Conservation (phyloP, 257 asterid genomes). For the Primulina huaijiensis region DNA sequence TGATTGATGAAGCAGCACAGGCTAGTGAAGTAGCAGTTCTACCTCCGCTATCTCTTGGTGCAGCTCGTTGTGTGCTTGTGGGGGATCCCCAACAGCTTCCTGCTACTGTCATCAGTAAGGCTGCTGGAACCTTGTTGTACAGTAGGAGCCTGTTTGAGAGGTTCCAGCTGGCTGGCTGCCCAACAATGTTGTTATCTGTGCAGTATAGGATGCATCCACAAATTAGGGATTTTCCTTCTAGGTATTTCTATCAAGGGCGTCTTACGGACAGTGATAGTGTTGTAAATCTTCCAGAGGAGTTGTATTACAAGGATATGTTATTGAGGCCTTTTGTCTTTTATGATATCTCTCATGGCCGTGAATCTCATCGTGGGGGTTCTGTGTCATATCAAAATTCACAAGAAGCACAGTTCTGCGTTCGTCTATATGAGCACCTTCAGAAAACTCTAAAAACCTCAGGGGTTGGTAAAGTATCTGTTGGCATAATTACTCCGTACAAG, state of each 20-base stretch:
- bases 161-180: conserved; percentile 98
- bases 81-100: conserved; percentile 99
- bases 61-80: conserved; percentile 99
- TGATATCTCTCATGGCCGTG: conserved; percentile 84
- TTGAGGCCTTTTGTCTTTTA: conserved; percentile 81
- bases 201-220: conserved; percentile 99
- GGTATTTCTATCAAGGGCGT: conserved; percentile 96
- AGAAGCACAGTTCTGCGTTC: conserved; percentile 91
- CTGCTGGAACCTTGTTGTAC: conserved; percentile 93
- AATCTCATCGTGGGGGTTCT: conserved; percentile 95
- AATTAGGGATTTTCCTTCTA: conserved; percentile 92
- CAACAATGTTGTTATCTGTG: conserved; percentile 92
- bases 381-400: conserved; percentile 90
- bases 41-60: conserved; percentile 97
- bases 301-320: conserved; percentile 76
- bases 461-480: conserved; percentile 76
- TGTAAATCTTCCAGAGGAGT: conserved; percentile 65
- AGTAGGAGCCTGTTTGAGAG: conserved; percentile 99
- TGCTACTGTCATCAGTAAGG: conserved; percentile 97
- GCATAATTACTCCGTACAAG: conserved; percentile 97
- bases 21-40: conserved; percentile 95
- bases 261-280: conserved; percentile 94
- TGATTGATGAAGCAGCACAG: conserved; percentile 99
- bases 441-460: conserved; percentile 61
- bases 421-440: conserved; percentile 88